Evolutionary conservation across 1,284 basidiomycete species (phyloP).

Genomic region (Cryptococcus neoformans): DNA sequence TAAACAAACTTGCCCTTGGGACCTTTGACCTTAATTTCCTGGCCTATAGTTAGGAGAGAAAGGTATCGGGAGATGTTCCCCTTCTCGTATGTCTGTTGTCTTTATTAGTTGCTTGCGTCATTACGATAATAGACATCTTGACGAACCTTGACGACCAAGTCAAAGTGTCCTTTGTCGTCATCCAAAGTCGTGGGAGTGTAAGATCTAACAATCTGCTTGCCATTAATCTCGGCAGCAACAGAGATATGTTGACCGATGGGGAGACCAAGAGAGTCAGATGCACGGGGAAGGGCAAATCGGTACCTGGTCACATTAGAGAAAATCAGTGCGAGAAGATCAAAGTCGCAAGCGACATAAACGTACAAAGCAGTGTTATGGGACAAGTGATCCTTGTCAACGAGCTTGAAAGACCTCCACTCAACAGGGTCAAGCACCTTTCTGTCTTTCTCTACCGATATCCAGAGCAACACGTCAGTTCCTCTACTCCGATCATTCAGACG

Average conservation of each 20-base stretch:
- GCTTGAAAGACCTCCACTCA: conserved; percentile 75
- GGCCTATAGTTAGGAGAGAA: conserved; percentile 74
- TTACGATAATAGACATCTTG: no score
- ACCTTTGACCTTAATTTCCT: conserved; percentile 84
- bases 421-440: conserved; percentile 37
- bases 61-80: conserved; percentile 93
- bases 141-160: conserved; percentile 91
- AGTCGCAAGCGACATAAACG: not conserved
- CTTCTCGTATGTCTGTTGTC: conserved; percentile 78
- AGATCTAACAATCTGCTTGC: conserved; percentile 83
- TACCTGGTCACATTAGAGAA: conserved; percentile 59
- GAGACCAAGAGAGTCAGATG: conserved; percentile 77
- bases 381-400: conserved; percentile 75
- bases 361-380: conserved; percentile 96
- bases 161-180: conserved; percentile 88
- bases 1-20: conserved; percentile 94
- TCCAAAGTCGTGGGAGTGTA: conserved; percentile 96
- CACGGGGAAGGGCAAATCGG: conserved; percentile 76
- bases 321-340: not conserved
- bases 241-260: conserved; percentile 97
- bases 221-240: conserved; percentile 82
- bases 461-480: no score
- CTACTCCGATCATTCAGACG: no score
- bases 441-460: not conserved
- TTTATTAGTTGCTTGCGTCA: not conserved